phyloP scores from a whole-genome alignment of 352 stramenopile genomes.

The Globisporangium takayamanum region DNA sequence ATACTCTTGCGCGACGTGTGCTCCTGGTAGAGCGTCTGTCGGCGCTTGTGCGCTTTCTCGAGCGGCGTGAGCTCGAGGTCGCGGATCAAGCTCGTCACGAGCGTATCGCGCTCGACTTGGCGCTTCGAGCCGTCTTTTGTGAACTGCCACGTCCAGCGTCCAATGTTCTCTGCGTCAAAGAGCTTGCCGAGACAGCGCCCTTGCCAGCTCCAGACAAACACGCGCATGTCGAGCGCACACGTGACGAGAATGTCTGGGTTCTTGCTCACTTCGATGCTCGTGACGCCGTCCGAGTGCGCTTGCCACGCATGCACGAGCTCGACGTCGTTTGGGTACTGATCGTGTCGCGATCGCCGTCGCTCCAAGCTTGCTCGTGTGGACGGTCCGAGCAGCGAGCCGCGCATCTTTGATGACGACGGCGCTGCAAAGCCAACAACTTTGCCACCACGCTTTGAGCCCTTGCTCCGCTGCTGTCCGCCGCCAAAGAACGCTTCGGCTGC shows the following conservation, averaged over 20 bases:
- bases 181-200: slow-evolving; percentile 51
- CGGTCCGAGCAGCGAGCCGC: neutral
- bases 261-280: slow-evolving; percentile 47
- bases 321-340: slow-evolving; percentile 2
- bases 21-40: slow-evolving; percentile 37
- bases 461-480: slow-evolving; percentile 2
- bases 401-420: neutral
- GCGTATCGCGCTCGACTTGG: slow-evolving; percentile 26
- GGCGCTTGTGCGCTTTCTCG: slow-evolving; percentile 31
- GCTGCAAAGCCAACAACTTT: slow-evolving; percentile 6
- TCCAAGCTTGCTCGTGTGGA: too few relatives aligned
- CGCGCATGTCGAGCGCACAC: slow-evolving; percentile 52
- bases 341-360: neutral
- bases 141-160: slow-evolving; percentile 43
- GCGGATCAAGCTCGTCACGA: slow-evolving; percentile 33
- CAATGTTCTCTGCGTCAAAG: slow-evolving; percentile 54
- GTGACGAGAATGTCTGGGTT: slow-evolving; percentile 60
- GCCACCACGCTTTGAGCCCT: slow-evolving; percentile 13
- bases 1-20: slow-evolving; percentile 44
- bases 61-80: slow-evolving; percentile 44
- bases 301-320: slow-evolving; percentile 26
- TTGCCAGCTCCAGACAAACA: slow-evolving; percentile 70
- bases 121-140: slow-evolving; percentile 45
- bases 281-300: slow-evolving; percentile 43
- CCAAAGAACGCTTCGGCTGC: slow-evolving; percentile 39